These are phyloP conservation scores for Gracilariopsis chorda DNA, from an alignment of 23 red algal species.

Conservation along the genomic window DNA sequence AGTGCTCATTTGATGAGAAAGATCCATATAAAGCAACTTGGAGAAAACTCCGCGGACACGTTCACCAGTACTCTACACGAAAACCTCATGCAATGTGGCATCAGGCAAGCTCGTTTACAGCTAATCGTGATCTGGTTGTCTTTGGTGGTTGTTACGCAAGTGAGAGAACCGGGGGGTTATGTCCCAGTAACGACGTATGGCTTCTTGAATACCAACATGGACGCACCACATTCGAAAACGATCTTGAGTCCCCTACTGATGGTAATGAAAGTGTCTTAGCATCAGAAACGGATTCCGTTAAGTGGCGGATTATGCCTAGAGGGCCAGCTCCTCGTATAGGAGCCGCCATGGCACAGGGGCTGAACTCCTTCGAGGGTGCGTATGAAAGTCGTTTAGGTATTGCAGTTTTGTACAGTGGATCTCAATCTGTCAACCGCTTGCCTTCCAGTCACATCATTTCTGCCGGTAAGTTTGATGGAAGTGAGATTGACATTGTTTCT, in stretches of 20 bases:
- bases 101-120: slow-evolving; percentile 25
- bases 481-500: slow-evolving; percentile 45
- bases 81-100: slow-evolving; percentile 11
- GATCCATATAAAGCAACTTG: slow-evolving; percentile 35
- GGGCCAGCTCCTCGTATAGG: slow-evolving; percentile 31
- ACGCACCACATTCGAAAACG: not conserved
- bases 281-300: not conserved
- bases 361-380: slow-evolving; percentile 39
- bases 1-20: slow-evolving; percentile 44
- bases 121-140: slow-evolving; percentile 28
- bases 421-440: not conserved
- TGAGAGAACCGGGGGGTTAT: slow-evolving; percentile 9
- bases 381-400: slow-evolving; percentile 39
- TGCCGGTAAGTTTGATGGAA: not conserved
- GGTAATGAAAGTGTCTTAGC: not conserved
- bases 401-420: slow-evolving; percentile 48
- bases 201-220: slow-evolving; percentile 33
- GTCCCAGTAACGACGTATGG: slow-evolving; percentile 36
- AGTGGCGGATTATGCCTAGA: slow-evolving; percentile 16
- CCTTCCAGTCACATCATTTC: slow-evolving; percentile 2
- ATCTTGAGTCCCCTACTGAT: not conserved
- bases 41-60: not conserved
- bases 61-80: slow-evolving; percentile 7
- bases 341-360: slow-evolving; percentile 48
- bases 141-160: slow-evolving; percentile 54